Conservation (phyloP, 2,329 filamentous ascomycete genomes). For the Diaporthe sp. region DNA sequence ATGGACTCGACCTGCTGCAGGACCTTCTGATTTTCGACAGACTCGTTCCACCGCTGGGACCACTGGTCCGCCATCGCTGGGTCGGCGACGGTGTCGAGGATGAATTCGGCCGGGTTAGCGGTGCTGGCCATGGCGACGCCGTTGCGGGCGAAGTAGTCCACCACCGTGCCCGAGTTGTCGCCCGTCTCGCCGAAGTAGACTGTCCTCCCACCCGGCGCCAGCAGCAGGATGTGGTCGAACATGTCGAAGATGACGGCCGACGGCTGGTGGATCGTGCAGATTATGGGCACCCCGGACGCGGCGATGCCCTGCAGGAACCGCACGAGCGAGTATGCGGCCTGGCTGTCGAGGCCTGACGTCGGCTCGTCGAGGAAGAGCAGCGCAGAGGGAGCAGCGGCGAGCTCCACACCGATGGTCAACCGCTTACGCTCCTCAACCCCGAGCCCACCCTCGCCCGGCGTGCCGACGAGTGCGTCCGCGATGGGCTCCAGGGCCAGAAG, state of each 20-base stretch:
- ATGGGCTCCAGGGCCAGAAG: conserved; percentile 72
- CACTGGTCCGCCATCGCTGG: conserved; percentile 48
- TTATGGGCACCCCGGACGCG: conserved; percentile 56
- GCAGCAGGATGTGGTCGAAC: conserved; percentile 68
- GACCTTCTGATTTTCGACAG: background rate
- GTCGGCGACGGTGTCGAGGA: conserved; percentile 74
- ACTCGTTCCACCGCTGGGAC: background rate
- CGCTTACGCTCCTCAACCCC: conserved; percentile 64
- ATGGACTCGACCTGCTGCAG: background rate
- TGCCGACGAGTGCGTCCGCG: conserved; percentile 77
- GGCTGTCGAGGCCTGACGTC: conserved; percentile 80
- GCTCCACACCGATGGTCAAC: conserved; percentile 81
- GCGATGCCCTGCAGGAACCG: conserved; percentile 76
- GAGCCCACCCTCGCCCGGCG: conserved; percentile 71
- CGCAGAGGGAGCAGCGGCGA: conserved; percentile 79
- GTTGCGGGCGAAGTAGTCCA: conserved; percentile 75
- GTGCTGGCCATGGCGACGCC: conserved; percentile 72
- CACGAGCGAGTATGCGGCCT: conserved; percentile 81
- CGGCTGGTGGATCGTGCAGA: conserved; percentile 62
- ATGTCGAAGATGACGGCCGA: conserved; percentile 57
- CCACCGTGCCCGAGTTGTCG: conserved; percentile 63
- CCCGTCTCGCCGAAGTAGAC: conserved; percentile 72
- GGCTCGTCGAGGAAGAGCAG: conserved; percentile 83
- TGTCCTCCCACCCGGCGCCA: conserved; percentile 67
- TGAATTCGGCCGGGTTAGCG: conserved; percentile 82